Evolutionary conservation across 805 yeast genomes (phyloP), one percentile per base, ranked within the genome.

Genomic region (Candida namnaoensis): DNA sequence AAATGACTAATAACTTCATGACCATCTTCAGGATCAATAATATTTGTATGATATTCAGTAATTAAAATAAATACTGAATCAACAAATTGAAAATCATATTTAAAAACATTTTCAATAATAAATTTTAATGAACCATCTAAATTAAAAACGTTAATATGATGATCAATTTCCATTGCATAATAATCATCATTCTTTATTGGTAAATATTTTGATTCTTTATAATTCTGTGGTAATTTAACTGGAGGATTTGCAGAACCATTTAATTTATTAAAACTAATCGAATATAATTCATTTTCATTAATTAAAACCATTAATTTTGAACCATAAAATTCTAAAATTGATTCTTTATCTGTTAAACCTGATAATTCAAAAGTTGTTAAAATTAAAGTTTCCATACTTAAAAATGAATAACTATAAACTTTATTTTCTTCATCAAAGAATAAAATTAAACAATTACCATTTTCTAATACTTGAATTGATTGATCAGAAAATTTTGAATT

Each of bases 1-100:
- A 44, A 42, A 36, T 47, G 39, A 35, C 51, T 50, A 7, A 43
- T 36, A 11, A 55, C 12, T 39, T 53, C 60, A 1, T 40, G 41
- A 26, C 60, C 62, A 13, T 51, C 43, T 24, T 51, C 56, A 7
- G 50, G 44, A 41, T 57, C 59, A 34, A 53, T 43, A 5, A 54
- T 39, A 13, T 44, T 54, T 8, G 47, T 45, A 28, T 46, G 51
- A 28, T 41, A 50, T 35, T 50, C 56, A 2, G 57, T 50, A 35
- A 44, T 47, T 23, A 53, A 32, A 8, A 55, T 41, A 39, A 56
- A 52, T 1, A 41, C 43, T 12, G 43, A 46, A 23, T 52, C 44
- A 2, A 41, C 36, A 28, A 27, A 51, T 34, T 48, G 42, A 14
- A 55, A 36, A 14, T 39, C 33, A 30, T 54, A 55, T 35, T 48